Evolutionary conservation across 2,329 filamentous ascomycete species (phyloP), one percentile per base, ranked within the genome.

Genomic region (Plenodomus tracheiphilus): DNA sequence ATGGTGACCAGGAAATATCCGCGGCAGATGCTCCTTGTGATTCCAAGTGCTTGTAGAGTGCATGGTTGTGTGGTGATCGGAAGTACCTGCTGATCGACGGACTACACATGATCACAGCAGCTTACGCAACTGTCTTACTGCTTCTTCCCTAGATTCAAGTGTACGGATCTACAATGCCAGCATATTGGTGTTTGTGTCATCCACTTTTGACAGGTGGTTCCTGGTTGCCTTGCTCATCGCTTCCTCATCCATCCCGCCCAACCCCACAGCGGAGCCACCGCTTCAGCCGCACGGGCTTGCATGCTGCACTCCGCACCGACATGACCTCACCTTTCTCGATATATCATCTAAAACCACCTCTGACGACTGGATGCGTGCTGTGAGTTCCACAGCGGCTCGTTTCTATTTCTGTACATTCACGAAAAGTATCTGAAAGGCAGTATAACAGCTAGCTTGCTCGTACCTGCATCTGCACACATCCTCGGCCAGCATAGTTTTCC

Each of bases 251-350:
- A 43, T 40, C 19, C 32, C 4, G 6, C 18, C n/a, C 30, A 51
- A 47, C 50, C 55, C 55, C 48, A 53, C 51, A 19, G 25, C 28
- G 34, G 41, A 36, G 21, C 43, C 42, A 41, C 28, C 40, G 51
- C 50, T 49, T 41, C 53, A 54, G 46, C 47, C 41, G 53, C 53
- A 47, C 46, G 41, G 51, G 38, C 55, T 47, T 42, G 41, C 30
- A 42, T 37, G 28, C 34, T 13, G 28, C n/a, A 18, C 34, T 41
- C 39, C 41, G 19, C 43, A 47, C 46, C 46, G 18, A 41, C 41
- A 55, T 55, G 47, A 47, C 47, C 38, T 47, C 35, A 18, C 17
- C 39, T 25, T 17, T 36, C 18, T 22, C 10, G 22, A 10, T 20
- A n/a, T 36, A 21, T 25, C 22, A 19, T 28, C 30, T 22, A 20